Evolutionary conservation across 2,329 filamentous ascomycete genomes (phyloP).

Genomic region (Akanthomyces dipterigenus): DNA sequence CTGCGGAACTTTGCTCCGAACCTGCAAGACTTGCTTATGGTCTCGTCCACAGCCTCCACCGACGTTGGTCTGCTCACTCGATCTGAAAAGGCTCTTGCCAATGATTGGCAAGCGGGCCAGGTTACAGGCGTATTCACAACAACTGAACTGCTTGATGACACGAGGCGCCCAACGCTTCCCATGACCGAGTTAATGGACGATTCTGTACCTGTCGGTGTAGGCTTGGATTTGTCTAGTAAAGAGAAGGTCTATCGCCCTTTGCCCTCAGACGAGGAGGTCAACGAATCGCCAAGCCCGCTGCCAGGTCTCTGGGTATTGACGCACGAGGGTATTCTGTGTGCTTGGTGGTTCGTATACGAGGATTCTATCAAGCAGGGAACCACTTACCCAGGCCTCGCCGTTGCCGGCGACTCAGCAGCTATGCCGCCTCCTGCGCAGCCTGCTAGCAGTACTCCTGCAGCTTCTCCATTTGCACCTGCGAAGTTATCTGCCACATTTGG

Average conservation of each 20-base stretch:
- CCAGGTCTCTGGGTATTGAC: constrained; percentile 82
- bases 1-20: constrained; percentile 75
- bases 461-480: constrained; percentile 24
- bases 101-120: constrained; percentile 49
- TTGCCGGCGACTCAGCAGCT: constrained; percentile 28
- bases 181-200: constrained; percentile 52
- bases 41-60: constrained; percentile 72
- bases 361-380: constrained; percentile 72
- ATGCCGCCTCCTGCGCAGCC: constrained; percentile 23
- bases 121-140: constrained; percentile 66
- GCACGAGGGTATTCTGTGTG: constrained; percentile 75
- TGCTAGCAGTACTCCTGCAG: background rate
- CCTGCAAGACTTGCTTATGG: constrained; percentile 72
- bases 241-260: constrained; percentile 75
- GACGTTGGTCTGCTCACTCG: constrained; percentile 75
- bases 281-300: constrained; percentile 71
- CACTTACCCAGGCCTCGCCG: constrained; percentile 63
- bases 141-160: constrained; percentile 66
- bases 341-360: constrained; percentile 90
- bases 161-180: constrained; percentile 67
- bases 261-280: constrained; percentile 66
- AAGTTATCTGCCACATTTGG: constrained; percentile 34
- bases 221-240: constrained; percentile 75
- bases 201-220: constrained; percentile 75
- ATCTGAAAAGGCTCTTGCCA: constrained; percentile 60